Percentiles rank a stretch among this genome's conserved stretches.
These are phyloP conservation scores for Aspergillus intermedius DNA, from an alignment of 2,329 filamentous ascomycete species.

Conservation along the genomic window DNA sequence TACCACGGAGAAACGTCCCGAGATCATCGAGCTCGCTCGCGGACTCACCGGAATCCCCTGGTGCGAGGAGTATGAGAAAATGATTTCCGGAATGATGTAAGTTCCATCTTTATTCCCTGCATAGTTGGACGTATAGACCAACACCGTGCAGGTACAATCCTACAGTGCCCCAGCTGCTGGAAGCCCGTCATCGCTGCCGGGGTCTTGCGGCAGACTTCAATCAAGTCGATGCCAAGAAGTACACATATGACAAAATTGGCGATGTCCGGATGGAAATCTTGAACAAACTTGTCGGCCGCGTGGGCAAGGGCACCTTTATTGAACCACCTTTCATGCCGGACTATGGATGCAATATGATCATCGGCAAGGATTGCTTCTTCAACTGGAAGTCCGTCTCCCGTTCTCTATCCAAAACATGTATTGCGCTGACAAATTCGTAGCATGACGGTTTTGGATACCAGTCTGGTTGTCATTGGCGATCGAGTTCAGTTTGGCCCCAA, in stretches of 20 bases:
- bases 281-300: conserved; percentile 20
- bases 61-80: conserved; percentile 31
- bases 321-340: conserved; percentile 16
- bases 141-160: conserved; percentile 24
- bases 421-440: conserved; percentile 32
- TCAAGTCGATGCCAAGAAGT: conserved; percentile 18
- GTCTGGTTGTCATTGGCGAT: conserved; percentile 49
- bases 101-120: background rate
- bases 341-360: conserved; percentile 22
- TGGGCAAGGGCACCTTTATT: conserved; percentile 16
- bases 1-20: conserved; percentile 19
- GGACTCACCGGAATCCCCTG: conserved; percentile 18
- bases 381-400: conserved; percentile 24
- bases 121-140: background rate
- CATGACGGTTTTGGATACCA: conserved; percentile 49
- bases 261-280: conserved; percentile 21
- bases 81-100: conserved; percentile 33
- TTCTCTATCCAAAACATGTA: background rate
- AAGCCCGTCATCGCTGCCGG: conserved; percentile 24
- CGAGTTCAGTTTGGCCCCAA: conserved; percentile 50
- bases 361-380: conserved; percentile 26
- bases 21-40: conserved; percentile 26
- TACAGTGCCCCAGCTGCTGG: conserved; percentile 15
- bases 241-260: conserved; percentile 21
- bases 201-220: conserved; percentile 24